Conservation (phyloP, 306 rosid species). For the Luffa aegyptiaca region DNA sequence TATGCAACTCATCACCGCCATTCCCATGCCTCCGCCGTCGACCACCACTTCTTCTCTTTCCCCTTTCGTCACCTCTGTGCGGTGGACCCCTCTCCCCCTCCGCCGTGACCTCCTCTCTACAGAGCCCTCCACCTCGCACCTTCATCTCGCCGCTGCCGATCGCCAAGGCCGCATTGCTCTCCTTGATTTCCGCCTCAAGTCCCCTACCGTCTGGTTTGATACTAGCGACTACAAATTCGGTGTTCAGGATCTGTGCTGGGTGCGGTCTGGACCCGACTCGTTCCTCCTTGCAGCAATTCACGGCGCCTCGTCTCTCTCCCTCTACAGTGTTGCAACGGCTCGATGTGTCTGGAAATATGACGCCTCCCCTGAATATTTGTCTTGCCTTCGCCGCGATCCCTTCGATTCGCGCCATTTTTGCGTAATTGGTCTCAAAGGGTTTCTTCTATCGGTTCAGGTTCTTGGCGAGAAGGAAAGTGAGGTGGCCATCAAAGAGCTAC, state of each 20-base stretch:
- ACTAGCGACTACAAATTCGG: conserved; percentile 42
- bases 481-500: conserved; percentile 52
- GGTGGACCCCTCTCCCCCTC: conserved; percentile 78
- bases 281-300: conserved; percentile 55
- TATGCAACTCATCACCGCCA: conserved; percentile 60
- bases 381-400: conserved; percentile 83
- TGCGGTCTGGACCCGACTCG: conserved; percentile 54
- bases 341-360: conserved; percentile 88
- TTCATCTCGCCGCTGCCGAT: conserved; percentile 83
- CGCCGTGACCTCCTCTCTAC: conserved; percentile 74
- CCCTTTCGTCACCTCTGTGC: conserved; percentile 78
- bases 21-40: conserved; percentile 70
- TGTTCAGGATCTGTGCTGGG: conserved; percentile 92
- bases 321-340: conserved; percentile 47
- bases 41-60: conserved; percentile 32
- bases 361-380: conserved; percentile 54
- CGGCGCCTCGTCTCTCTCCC: conserved; percentile 64
- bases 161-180: conserved; percentile 87
- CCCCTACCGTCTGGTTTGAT: conserved; percentile 61
- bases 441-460: conserved; percentile 48
- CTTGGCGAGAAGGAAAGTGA: conserved; percentile 55
- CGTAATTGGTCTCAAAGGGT: conserved; percentile 68
- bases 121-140: conserved; percentile 75
- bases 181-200: conserved; percentile 52
- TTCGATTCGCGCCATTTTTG: conserved; percentile 86